Evolutionary conservation across 805 yeast genomes (phyloP).

Genomic region (Barnettozyma pratensis): DNA sequence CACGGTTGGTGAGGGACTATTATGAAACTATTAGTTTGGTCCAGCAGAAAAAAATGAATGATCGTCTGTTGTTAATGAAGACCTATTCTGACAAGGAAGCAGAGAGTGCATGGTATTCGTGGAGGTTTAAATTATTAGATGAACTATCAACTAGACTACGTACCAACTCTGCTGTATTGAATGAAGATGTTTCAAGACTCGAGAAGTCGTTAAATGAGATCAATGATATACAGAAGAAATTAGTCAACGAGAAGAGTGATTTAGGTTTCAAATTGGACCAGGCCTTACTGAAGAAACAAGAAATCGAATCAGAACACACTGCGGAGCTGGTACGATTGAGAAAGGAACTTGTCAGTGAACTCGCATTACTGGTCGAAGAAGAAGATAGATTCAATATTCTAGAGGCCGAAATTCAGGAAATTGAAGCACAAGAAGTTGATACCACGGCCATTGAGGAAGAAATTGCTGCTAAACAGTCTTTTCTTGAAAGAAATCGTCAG

Average conservation of each 20-base stretch:
- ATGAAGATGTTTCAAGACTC: constrained; percentile 9
- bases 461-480: constrained; percentile 9
- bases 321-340: constrained; percentile 10
- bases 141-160: constrained; percentile 19
- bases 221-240: neutral
- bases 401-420: constrained; percentile 9
- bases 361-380: constrained; percentile 3
- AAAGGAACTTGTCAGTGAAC: constrained; percentile 9
- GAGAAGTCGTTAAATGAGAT: constrained; percentile 3
- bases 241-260: neutral
- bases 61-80: constrained; percentile 21
- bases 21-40: constrained; percentile 16
- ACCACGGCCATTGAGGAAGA: constrained; percentile 17
- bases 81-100: constrained; percentile 23
- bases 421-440: constrained; percentile 10
- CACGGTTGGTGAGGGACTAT: constrained; percentile 22
- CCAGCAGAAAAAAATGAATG: constrained; percentile 23
- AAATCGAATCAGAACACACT: constrained; percentile 15
- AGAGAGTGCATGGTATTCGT: constrained; percentile 22
- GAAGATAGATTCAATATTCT: constrained; percentile 1
- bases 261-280: constrained; percentile 2
- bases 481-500: constrained; percentile 16
- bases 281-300: constrained; percentile 4
- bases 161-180: constrained; percentile 8
- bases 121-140: constrained; percentile 23